Evolutionary conservation across 768 basidiomycete species (phyloP).

Genomic region (Lentinula sp.): DNA sequence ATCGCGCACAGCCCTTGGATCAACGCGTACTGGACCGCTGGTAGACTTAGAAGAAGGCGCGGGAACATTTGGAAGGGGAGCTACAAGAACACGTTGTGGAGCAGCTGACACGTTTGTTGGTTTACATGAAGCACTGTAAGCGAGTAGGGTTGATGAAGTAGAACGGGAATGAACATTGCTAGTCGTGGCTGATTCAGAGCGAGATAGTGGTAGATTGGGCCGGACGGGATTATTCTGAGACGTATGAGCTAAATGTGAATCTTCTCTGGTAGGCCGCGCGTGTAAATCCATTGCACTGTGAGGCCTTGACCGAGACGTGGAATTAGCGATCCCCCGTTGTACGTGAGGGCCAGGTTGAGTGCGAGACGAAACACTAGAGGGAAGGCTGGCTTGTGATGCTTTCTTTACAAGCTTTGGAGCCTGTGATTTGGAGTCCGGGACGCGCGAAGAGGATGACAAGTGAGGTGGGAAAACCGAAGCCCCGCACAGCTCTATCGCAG

Average conservation of each 20-base stretch:
- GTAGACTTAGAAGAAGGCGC: neutral
- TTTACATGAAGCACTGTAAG: neutral
- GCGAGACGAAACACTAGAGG: neutral
- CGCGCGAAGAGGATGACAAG: neutral
- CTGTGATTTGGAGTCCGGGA: neutral
- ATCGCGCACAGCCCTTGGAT: constrained; percentile 1
- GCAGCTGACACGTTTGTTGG: neutral
- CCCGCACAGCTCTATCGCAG: constrained; percentile 16
- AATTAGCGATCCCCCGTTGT: neutral
- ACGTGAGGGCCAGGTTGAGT: neutral
- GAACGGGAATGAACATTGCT: neutral
- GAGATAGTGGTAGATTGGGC: neutral
- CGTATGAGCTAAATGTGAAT: neutral
- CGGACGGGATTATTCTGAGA: neutral
- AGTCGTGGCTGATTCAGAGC: constrained; percentile 1
- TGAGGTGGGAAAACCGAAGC: neutral
- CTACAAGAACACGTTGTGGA: neutral
- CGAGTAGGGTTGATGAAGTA: neutral
- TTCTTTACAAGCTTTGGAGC: neutral
- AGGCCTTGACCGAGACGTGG: neutral
- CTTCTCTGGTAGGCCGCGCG: neutral
- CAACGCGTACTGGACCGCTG: neutral
- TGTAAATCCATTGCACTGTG: neutral
- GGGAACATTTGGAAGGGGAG: neutral
- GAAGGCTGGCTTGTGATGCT: neutral